Evolutionary conservation across 1,284 basidiomycete genomes (phyloP).

Genomic region (Volvariella volvacea): DNA sequence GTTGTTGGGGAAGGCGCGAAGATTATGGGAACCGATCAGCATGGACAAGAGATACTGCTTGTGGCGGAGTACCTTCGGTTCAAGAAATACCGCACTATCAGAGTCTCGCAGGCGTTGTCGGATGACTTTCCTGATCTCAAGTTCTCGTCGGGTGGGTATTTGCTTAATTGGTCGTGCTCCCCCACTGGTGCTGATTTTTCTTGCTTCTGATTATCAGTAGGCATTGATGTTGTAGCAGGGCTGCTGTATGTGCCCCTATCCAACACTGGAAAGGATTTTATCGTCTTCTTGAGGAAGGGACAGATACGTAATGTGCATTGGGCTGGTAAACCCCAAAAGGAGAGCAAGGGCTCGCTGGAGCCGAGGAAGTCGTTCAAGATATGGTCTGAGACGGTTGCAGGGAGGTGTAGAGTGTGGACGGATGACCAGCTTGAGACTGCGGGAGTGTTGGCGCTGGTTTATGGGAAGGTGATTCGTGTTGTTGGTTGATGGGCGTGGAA

Average conservation of each 20-base stretch:
- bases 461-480: conserved; percentile 58
- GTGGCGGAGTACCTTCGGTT: conserved; percentile 82
- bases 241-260: conserved; percentile 77
- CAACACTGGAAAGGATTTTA: conserved; percentile 69
- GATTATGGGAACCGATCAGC: conserved; percentile 73
- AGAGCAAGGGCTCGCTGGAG: conserved; percentile 44
- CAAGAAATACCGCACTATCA: conserved; percentile 60
- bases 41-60: conserved; percentile 82
- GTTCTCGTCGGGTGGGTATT: conserved; percentile 43
- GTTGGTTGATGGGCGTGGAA: no score
- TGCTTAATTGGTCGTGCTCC: neutral
- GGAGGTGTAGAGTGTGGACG: conserved; percentile 72
- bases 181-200: neutral
- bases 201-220: conserved; percentile 22
- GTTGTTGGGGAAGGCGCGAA: conserved; percentile 86
- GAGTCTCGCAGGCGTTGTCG: conserved; percentile 65
- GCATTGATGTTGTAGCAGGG: conserved; percentile 73
- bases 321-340: conserved; percentile 74
- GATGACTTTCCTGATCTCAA: conserved; percentile 75
- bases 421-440: conserved; percentile 88
- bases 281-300: conserved; percentile 77
- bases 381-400: conserved; percentile 77
- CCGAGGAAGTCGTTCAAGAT: conserved; percentile 78
- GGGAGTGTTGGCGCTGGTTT: conserved; percentile 78
- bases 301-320: conserved; percentile 70